Evolutionary conservation across 768 basidiomycete species (phyloP), one percentile per base, ranked within the genome.

Genomic region (Lactifluus hygrophoroides): DNA sequence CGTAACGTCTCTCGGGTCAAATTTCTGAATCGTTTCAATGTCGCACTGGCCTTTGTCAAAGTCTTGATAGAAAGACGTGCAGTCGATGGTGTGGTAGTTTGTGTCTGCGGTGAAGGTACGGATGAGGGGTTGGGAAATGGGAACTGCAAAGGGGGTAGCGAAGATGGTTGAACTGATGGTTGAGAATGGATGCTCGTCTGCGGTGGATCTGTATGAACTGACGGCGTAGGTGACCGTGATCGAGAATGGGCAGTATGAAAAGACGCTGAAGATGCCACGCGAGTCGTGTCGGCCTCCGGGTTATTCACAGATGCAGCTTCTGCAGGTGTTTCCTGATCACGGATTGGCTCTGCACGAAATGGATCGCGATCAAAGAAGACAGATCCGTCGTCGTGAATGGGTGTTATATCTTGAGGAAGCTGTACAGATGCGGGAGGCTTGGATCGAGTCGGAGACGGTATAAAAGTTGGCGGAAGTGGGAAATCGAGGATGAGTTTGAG

Each of bases 281-380:
- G 60, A 4, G 65, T 43, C n/a, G 34, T 32, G 10, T 28, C 51
- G 2, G 28, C 42, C 23, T 63, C 58, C 13, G 19, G 21, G 32
- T 43, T 54, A 30, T 44, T n/a, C n/a, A 43, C 5, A 25, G 63
- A 40, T 60, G 42, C 25, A 53, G 43, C 11, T 44, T 58, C 37
- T 51, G 19, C 21, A 2, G 23, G n/a, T 6, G 27, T 17, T 55
- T 60, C 28, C 32, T 47, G 51, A 56, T 60, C 60, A n/a, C 49
- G 44, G 19, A 51, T 23, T 30, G 64, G 50, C 16, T 66, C 63
- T 16, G 44, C 50, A 48, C 68, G 56, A 52, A 69, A 71, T 1
- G 71, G 65, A 32, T 73, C 70, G 62, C 56, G 62, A 49, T 72
- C 70, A 64, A 65, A 64, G 58, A 58, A 64, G 35, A 64, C 45